phyloP scores from a whole-genome alignment of 2,329 filamentous ascomycete species.

The Sporothrix brunneoviolacea region DNA sequence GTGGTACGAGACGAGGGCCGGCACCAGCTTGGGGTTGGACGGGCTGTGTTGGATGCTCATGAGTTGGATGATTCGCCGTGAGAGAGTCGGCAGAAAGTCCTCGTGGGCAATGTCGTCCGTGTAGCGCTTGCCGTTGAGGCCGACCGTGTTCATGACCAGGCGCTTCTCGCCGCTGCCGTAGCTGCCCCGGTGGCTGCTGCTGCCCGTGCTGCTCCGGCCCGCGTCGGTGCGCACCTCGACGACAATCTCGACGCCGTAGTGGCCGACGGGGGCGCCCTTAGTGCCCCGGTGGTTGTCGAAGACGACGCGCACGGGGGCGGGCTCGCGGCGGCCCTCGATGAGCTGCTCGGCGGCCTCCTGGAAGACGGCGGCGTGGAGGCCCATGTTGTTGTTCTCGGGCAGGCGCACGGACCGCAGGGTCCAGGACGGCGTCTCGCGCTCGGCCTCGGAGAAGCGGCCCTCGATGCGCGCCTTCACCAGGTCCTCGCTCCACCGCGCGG shows the following conservation, averaged over 20 bases:
- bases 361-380: constrained; percentile 61
- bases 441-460: constrained; percentile 72
- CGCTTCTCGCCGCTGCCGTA: constrained; percentile 36
- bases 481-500: constrained; percentile 72
- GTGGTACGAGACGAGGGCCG: constrained; percentile 69
- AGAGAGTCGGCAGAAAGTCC: constrained; percentile 68
- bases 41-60: constrained; percentile 64
- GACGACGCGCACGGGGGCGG: constrained; percentile 65
- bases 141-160: constrained; percentile 47
- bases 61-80: constrained; percentile 66
- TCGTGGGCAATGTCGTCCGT: constrained; percentile 66
- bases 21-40: constrained; percentile 56
- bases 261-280: constrained; percentile 58
- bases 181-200: constrained; percentile 7
- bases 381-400: constrained; percentile 52
- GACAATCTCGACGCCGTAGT: constrained; percentile 65
- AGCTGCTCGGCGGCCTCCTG: constrained; percentile 60
- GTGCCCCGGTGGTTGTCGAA: constrained; percentile 63
- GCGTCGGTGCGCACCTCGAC: constrained; percentile 55
- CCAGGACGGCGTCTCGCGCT: constrained; percentile 77
- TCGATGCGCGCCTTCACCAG: constrained; percentile 81
- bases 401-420: constrained; percentile 64
- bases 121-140: constrained; percentile 63
- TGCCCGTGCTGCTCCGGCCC: constrained; percentile 38
- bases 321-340: constrained; percentile 57